These are phyloP conservation scores for Zostera marina DNA, from an alignment of 116 monocot genomes.

Conservation along the genomic window DNA sequence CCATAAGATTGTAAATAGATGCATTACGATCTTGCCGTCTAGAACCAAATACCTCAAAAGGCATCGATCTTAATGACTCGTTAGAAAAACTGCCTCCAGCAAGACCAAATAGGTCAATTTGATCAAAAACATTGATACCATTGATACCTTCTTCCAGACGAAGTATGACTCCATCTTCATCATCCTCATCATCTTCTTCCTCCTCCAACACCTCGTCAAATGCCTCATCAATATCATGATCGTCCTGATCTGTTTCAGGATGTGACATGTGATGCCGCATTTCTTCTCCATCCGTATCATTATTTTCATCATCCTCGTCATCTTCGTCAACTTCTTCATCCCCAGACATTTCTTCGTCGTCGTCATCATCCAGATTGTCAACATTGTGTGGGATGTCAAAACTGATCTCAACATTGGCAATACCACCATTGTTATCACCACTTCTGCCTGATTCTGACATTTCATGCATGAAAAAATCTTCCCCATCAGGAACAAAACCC, in stretches of 20 bases:
- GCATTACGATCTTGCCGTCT: constrained; percentile 59
- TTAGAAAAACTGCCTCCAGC: constrained; percentile 43
- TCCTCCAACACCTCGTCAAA: constrained; percentile 92
- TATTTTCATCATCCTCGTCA: constrained; percentile 54
- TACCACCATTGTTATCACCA: constrained; percentile 44
- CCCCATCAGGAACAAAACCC: constrained; percentile 45
- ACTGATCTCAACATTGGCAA: constrained; percentile 78
- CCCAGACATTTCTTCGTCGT: constrained; percentile 85
- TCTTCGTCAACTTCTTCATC: constrained; percentile 65
- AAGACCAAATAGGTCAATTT: constrained; percentile 71
- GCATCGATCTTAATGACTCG: constrained; percentile 74
- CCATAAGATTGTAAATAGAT: constrained; percentile 83
- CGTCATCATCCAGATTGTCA: constrained; percentile 69
- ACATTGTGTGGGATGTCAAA: constrained; percentile 68
- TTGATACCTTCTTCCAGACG: constrained; percentile 83
- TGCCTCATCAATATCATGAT: constrained; percentile 93
- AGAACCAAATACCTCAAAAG: constrained; percentile 85
- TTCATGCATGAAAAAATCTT: constrained; percentile 92
- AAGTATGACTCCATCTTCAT: constrained; percentile 60
- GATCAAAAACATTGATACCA: constrained; percentile 93
- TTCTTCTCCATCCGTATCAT: constrained; percentile 82
- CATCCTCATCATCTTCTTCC: constrained; percentile 83
- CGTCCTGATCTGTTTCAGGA: constrained; percentile 93
- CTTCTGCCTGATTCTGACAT: constrained; percentile 55
- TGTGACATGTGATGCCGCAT: constrained; percentile 85